phyloP scores from a whole-genome alignment of 2,329 filamentous ascomycete species.

The Aschersonia sp. region DNA sequence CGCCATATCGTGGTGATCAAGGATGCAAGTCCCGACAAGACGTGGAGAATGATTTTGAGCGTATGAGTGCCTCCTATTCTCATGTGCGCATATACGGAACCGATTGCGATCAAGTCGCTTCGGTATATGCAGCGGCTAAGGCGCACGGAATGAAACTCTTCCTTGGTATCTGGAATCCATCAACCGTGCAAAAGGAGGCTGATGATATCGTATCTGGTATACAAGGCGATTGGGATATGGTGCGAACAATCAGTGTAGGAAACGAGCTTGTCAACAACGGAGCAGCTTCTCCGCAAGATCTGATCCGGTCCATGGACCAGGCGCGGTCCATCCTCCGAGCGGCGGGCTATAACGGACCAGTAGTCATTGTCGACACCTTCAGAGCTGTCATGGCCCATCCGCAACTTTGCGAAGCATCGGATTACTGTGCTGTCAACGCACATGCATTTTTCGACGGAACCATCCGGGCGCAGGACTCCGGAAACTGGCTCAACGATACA shows the following conservation, averaged over 20 bases:
- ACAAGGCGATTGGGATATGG: constrained; percentile 47
- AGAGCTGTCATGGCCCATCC: constrained; percentile 51
- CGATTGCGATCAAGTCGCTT: constrained; percentile 60
- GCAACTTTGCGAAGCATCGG: constrained; percentile 55
- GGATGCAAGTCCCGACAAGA: constrained; percentile 53
- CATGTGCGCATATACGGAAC: constrained; percentile 66
- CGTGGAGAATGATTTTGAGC: constrained; percentile 49
- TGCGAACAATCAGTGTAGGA: constrained; percentile 63
- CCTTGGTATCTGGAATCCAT: constrained; percentile 57
- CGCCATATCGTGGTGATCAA: constrained; percentile 33
- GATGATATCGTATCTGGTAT: constrained; percentile 44
- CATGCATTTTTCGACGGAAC: constrained; percentile 72
- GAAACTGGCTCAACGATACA: constrained; percentile 49
- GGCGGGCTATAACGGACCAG: constrained; percentile 55
- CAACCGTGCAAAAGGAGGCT: constrained; percentile 40
- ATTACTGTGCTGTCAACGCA: constrained; percentile 69
- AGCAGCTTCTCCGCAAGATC: constrained; percentile 31
- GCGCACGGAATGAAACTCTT: constrained; percentile 56
- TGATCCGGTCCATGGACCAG: constrained; percentile 41
- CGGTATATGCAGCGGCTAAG: constrained; percentile 47
- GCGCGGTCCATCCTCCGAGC: constrained; percentile 43
- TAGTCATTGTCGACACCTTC: constrained; percentile 73
- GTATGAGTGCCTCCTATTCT: constrained; percentile 37
- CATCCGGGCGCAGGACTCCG: constrained; percentile 44
- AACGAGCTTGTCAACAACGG: constrained; percentile 68